phyloP scores from a whole-genome alignment of 768 basidiomycete genomes.

The Naganishia friedmannii region DNA sequence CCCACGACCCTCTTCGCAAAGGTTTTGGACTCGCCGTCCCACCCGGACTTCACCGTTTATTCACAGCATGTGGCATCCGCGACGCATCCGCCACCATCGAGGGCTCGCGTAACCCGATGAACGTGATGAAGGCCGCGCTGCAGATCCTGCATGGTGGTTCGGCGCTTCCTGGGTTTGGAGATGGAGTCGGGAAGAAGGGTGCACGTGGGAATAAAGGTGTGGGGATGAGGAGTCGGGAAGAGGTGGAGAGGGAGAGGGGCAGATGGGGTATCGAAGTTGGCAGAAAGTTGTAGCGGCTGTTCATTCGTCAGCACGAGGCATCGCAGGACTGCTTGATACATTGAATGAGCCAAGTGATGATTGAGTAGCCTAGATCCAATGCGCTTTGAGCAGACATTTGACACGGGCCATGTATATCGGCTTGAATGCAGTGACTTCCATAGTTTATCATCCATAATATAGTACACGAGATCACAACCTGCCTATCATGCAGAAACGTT shows the following conservation, averaged over 20 bases:
- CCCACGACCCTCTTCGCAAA: conserved; percentile 42
- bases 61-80: conserved; percentile 90
- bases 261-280: conserved; percentile 65
- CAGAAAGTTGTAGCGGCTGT: conserved; percentile 37
- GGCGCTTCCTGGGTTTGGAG: conserved; percentile 63
- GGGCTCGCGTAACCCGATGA: conserved; percentile 80
- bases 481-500: conserved; percentile 3
- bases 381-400: too few relatives aligned
- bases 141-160: conserved; percentile 80
- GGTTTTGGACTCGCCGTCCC: conserved; percentile 92
- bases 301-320: background rate
- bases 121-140: conserved; percentile 80
- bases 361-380: too few relatives aligned
- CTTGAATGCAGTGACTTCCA: too few relatives aligned
- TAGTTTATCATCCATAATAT: too few relatives aligned
- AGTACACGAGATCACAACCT: too few relatives aligned
- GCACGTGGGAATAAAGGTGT: conserved; percentile 70
- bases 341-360: too few relatives aligned
- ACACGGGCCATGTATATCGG: too few relatives aligned
- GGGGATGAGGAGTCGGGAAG: conserved; percentile 66
- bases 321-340: background rate
- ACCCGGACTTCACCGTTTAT: conserved; percentile 76
- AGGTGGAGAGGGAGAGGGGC: conserved; percentile 78
- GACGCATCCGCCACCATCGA: conserved; percentile 93
- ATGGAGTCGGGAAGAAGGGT: conserved; percentile 72